Evolutionary conservation across 1,284 basidiomycete species (phyloP), one percentile per base, ranked within the genome.

Genomic region (Trametes polyzona): DNA sequence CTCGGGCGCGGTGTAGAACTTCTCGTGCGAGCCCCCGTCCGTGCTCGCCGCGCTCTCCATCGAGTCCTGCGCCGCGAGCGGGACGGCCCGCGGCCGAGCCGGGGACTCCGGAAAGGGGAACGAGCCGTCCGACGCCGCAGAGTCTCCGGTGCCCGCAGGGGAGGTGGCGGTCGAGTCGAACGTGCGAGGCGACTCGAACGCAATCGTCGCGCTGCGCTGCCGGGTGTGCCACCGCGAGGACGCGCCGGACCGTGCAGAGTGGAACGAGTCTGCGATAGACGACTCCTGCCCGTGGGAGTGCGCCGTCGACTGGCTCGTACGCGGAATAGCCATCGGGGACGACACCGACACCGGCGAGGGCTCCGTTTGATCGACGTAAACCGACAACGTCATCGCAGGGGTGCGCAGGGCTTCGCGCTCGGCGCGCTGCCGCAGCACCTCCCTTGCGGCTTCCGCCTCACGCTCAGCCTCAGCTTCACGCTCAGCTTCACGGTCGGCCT

Each of bases 221-320:
- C 59, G 54, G 8, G 58, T 48, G 19, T 66, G 64, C 61, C 58
- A 57, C 29, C 26, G 12, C 7, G 52, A 46, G n/a, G 59, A 59
- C 30, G 36, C 48, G 27, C 59, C 55, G 14, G 77, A 74, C 77
- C 83, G 65, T 1, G 86, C 86, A 6, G 88, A 84, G 69, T 85
- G 80, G 74, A 87, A 89, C 17, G 84, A 87, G 26, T 83, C 72
- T 6, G 75, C 72, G 19, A 54, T 6, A 2, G 86, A 84, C 14
- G 76, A 74, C 24, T 82, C 78, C 10, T 79, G 78, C 48, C 32
- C 67, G 55, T 59, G 48, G 42, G 69, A 59, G 43, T 61, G 40
- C 54, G 63, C 41, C 11, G 60, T 55, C 62, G 60, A 32, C 17
- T 32, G 35, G 24, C 53, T 27, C 52, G 65, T 67, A 12, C 48